Evolutionary conservation across 78 protist genomes (phyloP).

Genomic region (Emiliania huxleyi): DNA sequence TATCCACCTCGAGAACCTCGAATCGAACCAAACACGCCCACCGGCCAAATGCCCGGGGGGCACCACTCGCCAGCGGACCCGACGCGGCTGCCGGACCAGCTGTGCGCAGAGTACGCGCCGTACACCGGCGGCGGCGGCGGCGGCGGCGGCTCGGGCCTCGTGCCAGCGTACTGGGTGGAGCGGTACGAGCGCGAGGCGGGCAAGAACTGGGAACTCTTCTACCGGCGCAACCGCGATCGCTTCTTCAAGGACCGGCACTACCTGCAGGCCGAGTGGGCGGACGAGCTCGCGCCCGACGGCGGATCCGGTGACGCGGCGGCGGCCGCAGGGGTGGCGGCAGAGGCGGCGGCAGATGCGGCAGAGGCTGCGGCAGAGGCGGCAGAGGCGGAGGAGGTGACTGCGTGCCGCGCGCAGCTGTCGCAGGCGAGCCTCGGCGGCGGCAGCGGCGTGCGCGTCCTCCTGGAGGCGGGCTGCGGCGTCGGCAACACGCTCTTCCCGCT

Average conservation of each 20-base stretch:
- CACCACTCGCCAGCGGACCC: no score
- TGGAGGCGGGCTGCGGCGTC: constrained; percentile 48
- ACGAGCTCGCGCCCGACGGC: constrained; percentile 37
- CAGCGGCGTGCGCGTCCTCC: not conserved
- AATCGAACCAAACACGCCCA: no score
- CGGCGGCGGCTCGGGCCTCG: not conserved
- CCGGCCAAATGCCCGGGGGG: no score
- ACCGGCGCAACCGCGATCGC: constrained; percentile 51
- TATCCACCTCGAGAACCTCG: no score
- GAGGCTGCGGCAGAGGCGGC: not conserved
- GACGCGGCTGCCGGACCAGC: no score
- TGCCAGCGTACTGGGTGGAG: not conserved
- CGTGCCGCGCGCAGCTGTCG: no score
- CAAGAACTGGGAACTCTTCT: constrained; percentile 67
- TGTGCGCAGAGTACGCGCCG: not conserved
- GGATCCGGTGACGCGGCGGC: not conserved
- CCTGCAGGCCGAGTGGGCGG: constrained; percentile 59
- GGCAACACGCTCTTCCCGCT: constrained; percentile 40
- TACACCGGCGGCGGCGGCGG: not conserved
- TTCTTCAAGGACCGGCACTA: constrained; percentile 74
- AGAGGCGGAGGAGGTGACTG: not conserved
- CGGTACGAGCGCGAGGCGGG: constrained; percentile 69
- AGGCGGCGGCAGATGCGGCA: not conserved
- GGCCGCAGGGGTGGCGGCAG: not conserved
- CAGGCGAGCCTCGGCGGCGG: not conserved